phyloP scores from a whole-genome alignment of 2,329 filamentous ascomycete genomes.

The Stromatinia cepivora region DNA sequence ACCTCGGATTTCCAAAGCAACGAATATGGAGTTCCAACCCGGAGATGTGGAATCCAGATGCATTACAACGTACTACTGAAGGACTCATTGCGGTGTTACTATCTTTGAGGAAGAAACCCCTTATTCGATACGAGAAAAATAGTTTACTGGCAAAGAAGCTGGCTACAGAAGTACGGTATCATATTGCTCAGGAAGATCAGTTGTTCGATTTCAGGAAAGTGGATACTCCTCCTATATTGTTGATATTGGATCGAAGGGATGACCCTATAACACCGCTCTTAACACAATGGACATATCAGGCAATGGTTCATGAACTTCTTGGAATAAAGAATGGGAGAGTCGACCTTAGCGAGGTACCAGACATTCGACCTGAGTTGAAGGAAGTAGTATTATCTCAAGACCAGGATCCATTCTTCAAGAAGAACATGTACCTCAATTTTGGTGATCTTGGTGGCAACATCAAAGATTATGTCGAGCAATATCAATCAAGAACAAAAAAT shows the following conservation, averaged over 20 bases:
- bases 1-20: slow-evolving; percentile 69
- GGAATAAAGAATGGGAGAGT: slow-evolving; percentile 96
- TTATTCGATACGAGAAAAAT: slow-evolving; percentile 91
- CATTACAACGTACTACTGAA: slow-evolving; percentile 82
- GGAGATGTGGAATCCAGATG: slow-evolving; percentile 88
- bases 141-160: slow-evolving; percentile 90
- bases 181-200: slow-evolving; percentile 93
- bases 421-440: slow-evolving; percentile 99
- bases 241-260: slow-evolving; percentile 87
- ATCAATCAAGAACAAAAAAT: slow-evolving; percentile 95
- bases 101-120: slow-evolving; percentile 91
- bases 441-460: slow-evolving; percentile 93
- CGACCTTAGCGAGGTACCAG: slow-evolving; percentile 78
- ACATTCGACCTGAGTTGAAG: slow-evolving; percentile 80
- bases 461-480: slow-evolving; percentile 98
- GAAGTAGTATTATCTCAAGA: slow-evolving; percentile 96
- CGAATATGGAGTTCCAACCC: slow-evolving; percentile 79
- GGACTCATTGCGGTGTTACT: slow-evolving; percentile 81
- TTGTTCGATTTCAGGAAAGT: slow-evolving; percentile 94
- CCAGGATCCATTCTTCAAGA: slow-evolving; percentile 97
- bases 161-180: slow-evolving; percentile 87
- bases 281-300: slow-evolving; percentile 98
- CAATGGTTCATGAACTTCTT: slow-evolving; percentile 97
- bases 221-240: slow-evolving; percentile 88
- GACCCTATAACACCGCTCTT: slow-evolving; percentile 92